Evolutionary conservation across 306 rosid species (phyloP).

Genomic region (Fragaria vesca): DNA sequence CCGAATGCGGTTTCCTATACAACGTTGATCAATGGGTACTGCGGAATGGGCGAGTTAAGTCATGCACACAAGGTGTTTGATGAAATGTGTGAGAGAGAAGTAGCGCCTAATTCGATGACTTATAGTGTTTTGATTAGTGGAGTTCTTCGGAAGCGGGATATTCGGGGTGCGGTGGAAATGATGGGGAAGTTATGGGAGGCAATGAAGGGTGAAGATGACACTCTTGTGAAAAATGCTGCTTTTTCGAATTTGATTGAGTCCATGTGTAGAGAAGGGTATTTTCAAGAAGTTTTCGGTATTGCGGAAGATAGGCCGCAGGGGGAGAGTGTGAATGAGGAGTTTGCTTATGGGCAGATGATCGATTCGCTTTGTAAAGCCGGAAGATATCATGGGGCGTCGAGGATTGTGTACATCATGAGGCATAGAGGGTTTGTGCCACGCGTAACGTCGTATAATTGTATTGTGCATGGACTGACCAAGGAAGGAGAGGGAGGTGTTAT

Average conservation of each 20-base stretch:
- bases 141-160: conserved; percentile 45
- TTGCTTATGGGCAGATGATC: conserved; percentile 63
- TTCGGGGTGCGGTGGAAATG: conserved; percentile 48
- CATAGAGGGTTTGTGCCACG: conserved; percentile 60
- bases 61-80: conserved; percentile 68
- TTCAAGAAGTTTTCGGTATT: conserved; percentile 55
- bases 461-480: conserved; percentile 79
- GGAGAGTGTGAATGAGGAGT: conserved; percentile 47
- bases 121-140: conserved; percentile 59
- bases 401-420: conserved; percentile 77
- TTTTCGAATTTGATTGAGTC: conserved; percentile 66
- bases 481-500: conserved; percentile 54
- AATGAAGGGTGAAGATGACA: conserved; percentile 49
- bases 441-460: conserved; percentile 46
- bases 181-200: conserved; percentile 60
- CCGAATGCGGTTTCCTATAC: conserved; percentile 76
- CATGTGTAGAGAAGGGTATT: conserved; percentile 61
- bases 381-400: conserved; percentile 66
- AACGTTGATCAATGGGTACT: conserved; percentile 68
- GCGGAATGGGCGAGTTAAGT: conserved; percentile 34
- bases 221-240: conserved; percentile 48
- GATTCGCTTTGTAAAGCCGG: conserved; percentile 80
- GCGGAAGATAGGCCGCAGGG: conserved; percentile 68
- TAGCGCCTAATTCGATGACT: conserved; percentile 54
- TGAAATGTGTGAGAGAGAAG: conserved; percentile 66